phyloP scores from a whole-genome alignment of 2,329 filamentous ascomycete species.

The Xylariaceae sp. region DNA sequence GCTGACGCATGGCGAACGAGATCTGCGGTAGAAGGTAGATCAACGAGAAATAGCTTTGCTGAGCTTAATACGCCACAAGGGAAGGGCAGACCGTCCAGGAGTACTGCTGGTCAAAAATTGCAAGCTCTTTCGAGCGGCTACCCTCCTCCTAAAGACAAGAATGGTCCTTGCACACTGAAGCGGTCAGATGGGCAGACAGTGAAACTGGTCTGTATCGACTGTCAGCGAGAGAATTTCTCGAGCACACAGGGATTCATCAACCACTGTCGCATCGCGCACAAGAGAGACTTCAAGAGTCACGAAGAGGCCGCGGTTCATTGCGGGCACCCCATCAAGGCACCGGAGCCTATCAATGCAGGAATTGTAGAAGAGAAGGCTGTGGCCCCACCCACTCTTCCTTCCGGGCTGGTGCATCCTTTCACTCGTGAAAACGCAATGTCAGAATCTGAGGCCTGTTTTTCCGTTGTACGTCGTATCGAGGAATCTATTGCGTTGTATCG shows the following conservation, averaged over 20 bases:
- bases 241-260: conserved; percentile 99
- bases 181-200: conserved; percentile 83
- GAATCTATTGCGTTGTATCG: conserved; percentile 52
- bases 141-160: conserved; percentile 73
- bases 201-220: conserved; percentile 86
- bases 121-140: conserved; percentile 70
- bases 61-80: conserved; percentile 48
- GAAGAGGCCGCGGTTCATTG: conserved; percentile 88
- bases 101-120: conserved; percentile 58
- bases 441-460: conserved; percentile 53
- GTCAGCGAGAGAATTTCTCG: conserved; percentile 85
- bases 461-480: conserved; percentile 48
- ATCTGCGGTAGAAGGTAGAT: conserved; percentile 63
- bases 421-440: conserved; percentile 55
- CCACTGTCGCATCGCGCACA: conserved; percentile 94
- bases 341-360: conserved; percentile 42
- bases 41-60: conserved; percentile 72
- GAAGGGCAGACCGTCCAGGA: conserved; percentile 50
- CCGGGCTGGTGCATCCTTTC: conserved; percentile 61
- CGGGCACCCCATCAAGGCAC: conserved; percentile 75
- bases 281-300: conserved; percentile 90
- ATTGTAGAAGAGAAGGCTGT: conserved; percentile 43
- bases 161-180: conserved; percentile 79
- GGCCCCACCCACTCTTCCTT: conserved; percentile 26
- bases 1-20: conserved; percentile 44